These are phyloP conservation scores for Allantophomopsis cytisporea DNA, from an alignment of 2,329 filamentous ascomycete genomes.

Conservation along the genomic window DNA sequence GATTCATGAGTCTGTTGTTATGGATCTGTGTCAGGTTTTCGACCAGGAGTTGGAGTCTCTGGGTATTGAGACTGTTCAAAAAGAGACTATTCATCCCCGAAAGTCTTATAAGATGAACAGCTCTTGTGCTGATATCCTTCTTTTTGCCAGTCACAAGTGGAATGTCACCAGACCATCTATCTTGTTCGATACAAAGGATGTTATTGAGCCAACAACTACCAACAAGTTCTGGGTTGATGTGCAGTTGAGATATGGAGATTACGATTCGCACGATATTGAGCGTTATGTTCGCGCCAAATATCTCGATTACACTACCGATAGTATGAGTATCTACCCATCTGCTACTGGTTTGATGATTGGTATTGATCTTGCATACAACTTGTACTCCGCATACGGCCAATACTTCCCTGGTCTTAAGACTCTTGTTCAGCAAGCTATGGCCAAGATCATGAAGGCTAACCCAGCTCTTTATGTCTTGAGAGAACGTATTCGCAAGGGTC, in stretches of 20 bases:
- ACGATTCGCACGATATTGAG: slow-evolving; percentile 98
- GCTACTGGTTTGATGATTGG: slow-evolving; percentile 95
- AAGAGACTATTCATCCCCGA: slow-evolving; percentile 96
- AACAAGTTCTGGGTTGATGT: slow-evolving; percentile 99
- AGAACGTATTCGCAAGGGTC: slow-evolving; percentile 95
- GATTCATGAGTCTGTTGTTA: slow-evolving; percentile 96
- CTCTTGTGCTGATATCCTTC: slow-evolving; percentile 89
- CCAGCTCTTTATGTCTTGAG: slow-evolving; percentile 90
- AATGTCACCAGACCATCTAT: slow-evolving; percentile 90
- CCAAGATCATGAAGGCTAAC: slow-evolving; percentile 99
- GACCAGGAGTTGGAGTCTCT: slow-evolving; percentile 93
- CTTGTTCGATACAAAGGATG: slow-evolving; percentile 91
- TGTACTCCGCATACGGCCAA: slow-evolving; percentile 96
- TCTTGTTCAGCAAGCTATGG: slow-evolving; percentile 94
- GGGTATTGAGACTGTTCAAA: slow-evolving; percentile 94
- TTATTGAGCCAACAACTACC: slow-evolving; percentile 83
- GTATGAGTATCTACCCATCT: slow-evolving; percentile 96
- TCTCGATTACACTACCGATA: slow-evolving; percentile 96
- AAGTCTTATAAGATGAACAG: slow-evolving; percentile 99
- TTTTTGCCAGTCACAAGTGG: slow-evolving; percentile 98
- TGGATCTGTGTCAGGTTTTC: slow-evolving; percentile 98
- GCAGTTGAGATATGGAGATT: slow-evolving; percentile 91
- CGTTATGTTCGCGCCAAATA: slow-evolving; percentile 96
- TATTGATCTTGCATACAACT: slow-evolving; percentile 93
- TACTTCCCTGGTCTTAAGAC: slow-evolving; percentile 98